Base-by-base conservation (phyloP, 2,329 filamentous ascomycete species). In the Colletotrichum tropicale region DNA sequence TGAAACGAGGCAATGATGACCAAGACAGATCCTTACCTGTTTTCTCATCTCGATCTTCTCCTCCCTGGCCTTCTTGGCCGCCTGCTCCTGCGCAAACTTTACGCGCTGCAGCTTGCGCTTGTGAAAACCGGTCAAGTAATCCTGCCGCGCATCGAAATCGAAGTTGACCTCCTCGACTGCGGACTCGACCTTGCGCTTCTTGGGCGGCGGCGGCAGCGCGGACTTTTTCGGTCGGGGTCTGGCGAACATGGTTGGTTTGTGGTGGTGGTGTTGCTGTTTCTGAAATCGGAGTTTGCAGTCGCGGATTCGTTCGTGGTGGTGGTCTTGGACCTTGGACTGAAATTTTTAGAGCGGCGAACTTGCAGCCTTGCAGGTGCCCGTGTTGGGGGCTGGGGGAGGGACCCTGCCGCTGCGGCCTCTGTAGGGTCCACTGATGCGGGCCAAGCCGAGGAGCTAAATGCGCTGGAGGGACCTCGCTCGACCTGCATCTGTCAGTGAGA, bases 81-180 rank as follows among this genome's bases (percentile, higher is more conserved):
- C 95, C 79, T 94, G 89, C 79, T 97, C 95, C 82, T 97, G 94
- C 3, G 96, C 96, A 84, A 93, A 89, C 87, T 98, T 98, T 79
- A 93, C 92, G 48, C 97, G 91, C 83, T 95, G 94, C 69, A 94
- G 87, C 85, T 98, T 98, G 84, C 97, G 94, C 89, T 98, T 99
- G 88, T 96, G 96, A 86, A 99, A 99, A 4, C 97, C 97, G 0
- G 96, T 98, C 74, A 99, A 89, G 83, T 95, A 99, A 81, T 98
- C 96, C 78, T 94, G 88, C 78, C 97, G 93, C 61, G 94, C 94
- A 76, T 90, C 89, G 76, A 90, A 87, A 86, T 99, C 96, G 86
- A 98, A 99, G 68, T 88, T 92, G 84, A 99, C 94, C 83, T 98
- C 95, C 81, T 96, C 95, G 76, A 95, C 88, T 52, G 88, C 86